Percentiles rank a stretch among this genome's conserved stretches.
Conservation (phyloP, 2,329 filamentous ascomycete species). For the Diplodia scrobiculata region DNA sequence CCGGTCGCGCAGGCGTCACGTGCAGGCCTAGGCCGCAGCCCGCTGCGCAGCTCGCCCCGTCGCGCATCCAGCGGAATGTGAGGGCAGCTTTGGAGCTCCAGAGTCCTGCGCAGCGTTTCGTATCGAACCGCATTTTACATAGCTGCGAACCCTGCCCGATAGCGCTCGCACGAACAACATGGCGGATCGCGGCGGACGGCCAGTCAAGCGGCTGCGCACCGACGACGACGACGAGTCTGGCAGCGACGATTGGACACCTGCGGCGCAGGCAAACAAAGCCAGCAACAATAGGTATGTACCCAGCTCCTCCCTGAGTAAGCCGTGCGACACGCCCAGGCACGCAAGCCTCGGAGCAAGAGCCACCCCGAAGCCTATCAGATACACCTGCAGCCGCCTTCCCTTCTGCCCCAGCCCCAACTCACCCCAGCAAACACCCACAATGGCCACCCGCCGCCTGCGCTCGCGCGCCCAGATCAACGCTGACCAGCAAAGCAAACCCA, state of each 20-base stretch:
- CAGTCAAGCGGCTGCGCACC: constrained; percentile 46
- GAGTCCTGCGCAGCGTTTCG: constrained; percentile 15
- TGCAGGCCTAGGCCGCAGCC: constrained; percentile 16
- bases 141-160: constrained; percentile 6
- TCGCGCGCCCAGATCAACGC: constrained; percentile 38
- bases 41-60: constrained; percentile 18
- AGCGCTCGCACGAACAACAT: background rate
- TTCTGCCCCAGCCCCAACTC: constrained; percentile 7
- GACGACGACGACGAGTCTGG: constrained; percentile 43
- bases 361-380: constrained; percentile 27
- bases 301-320: constrained; percentile 21
- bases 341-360: constrained; percentile 21
- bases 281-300: constrained; percentile 26
- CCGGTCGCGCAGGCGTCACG: constrained; percentile 2
- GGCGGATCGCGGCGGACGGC: constrained; percentile 30
- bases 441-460: constrained; percentile 43
- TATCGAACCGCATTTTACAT: background rate
- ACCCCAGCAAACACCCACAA: constrained; percentile 28
- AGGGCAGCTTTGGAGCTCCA: constrained; percentile 13
- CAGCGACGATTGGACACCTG: constrained; percentile 40
- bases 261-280: constrained; percentile 31
- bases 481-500: constrained; percentile 40
- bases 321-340: constrained; percentile 27
- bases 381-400: constrained; percentile 20
- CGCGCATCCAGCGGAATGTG: constrained; percentile 23